Conservation (phyloP, 805 yeast species). For the Kodamaea laetipori region DNA sequence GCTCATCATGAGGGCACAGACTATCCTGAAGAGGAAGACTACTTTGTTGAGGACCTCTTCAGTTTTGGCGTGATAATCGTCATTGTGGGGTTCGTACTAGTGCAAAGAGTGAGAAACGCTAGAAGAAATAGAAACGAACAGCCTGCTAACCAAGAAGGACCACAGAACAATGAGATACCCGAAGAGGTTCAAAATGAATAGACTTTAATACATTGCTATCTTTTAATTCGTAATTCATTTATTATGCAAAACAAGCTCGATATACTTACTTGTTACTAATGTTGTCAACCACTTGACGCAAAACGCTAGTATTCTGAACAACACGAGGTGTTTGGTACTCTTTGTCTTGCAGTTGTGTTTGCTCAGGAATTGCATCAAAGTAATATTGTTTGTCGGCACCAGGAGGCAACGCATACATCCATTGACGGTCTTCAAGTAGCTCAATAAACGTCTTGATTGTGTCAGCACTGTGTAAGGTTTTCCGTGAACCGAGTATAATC, state of each 20-base stretch:
- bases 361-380: not conserved
- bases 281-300: not conserved
- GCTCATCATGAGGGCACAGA: conserved; percentile 39
- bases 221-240: conserved; percentile 3
- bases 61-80: conserved; percentile 20
- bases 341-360: not conserved
- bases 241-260: too few species aligned
- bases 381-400: conserved; percentile 1
- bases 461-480: conserved; percentile 54
- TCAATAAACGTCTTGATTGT: conserved; percentile 62
- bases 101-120: conserved; percentile 31
- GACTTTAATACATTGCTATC: not conserved
- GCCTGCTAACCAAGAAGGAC: conserved; percentile 13
- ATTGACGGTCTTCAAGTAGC: conserved; percentile 54
- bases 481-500: conserved; percentile 76
- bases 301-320: conserved; percentile 1
- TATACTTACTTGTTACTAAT: not conserved
- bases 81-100: conserved; percentile 29
- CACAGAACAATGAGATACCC: conserved; percentile 17
- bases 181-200: not conserved
- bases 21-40: conserved; percentile 19
- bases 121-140: conserved; percentile 19
- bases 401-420: conserved; percentile 63
- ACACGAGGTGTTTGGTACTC: not conserved
- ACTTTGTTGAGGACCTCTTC: conserved; percentile 37